Base-by-base conservation (phyloP, 306 rosid genomes). In the Sophora flavescens region DNA sequence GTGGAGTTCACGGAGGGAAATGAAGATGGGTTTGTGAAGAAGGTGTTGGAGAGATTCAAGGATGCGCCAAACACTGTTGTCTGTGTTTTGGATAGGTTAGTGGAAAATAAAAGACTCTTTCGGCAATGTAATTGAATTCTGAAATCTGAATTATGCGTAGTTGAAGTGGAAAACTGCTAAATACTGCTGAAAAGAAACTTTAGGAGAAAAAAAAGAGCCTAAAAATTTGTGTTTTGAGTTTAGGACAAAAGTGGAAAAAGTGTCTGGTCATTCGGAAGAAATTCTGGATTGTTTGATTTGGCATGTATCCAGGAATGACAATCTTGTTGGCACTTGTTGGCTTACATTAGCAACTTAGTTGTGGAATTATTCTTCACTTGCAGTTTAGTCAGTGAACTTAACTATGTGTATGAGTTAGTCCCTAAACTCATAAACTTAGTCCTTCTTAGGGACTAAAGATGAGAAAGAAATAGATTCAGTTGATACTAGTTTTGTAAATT, bases 41-140 rank as follows among this genome's bases (percentile, higher is more conserved):
- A 83, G 76, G 99, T 87, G 8, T 36, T 80, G 89, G 82, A 56
- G 28, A 81, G 65, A 50, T 89, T 95, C 66, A 42, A 78, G 38
- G 90, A 95, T 58, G 78, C 83, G 32, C 83, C 87, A 3, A 82
- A 83, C 57, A 90, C 97, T 48, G 86, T 80, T 28, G 59, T 95
- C 14, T 88, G 82, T 54, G 64, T 95, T 53, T 85, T 95, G 81
- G 97, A 91, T 77, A 90, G 86, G 99, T 92, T 83, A 88, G 88
- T 80, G 38, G 9, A 63, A 4, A 22, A 17, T 28, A 13, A 26
- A 8, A 45, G 14, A 44, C 28, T 18, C 8, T 38, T 58, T 50
- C 52, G 7, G 47, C 47, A n/a, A 56, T 54, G 71, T 22, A 69
- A 28, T 61, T 54, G 32, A 33, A 60, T 51, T 67, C 10, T 33